These are phyloP conservation scores for Citrullus mucosospermus DNA, from an alignment of 306 rosid genomes.

Conservation along the genomic window DNA sequence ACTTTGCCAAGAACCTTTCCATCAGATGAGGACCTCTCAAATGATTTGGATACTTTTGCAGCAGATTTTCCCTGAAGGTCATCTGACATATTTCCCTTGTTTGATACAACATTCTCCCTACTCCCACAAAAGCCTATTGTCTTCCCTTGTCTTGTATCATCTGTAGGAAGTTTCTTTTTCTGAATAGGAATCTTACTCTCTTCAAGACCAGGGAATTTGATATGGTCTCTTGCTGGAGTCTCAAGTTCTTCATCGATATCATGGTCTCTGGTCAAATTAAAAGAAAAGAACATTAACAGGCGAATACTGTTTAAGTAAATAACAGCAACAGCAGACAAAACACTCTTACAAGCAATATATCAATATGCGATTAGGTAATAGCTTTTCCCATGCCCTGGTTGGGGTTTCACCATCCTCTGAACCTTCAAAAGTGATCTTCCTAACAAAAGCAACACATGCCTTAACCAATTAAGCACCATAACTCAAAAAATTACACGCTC, in stretches of 20 bases:
- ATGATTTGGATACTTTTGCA: constrained; percentile 18
- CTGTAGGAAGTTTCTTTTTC: constrained; percentile 12
- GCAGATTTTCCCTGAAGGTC: constrained; percentile 15
- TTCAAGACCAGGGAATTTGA: constrained; percentile 41
- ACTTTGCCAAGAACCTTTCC: constrained; percentile 19
- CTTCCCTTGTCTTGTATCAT: constrained; percentile 19
- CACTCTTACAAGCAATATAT: constrained; percentile 83
- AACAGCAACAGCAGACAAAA: background rate
- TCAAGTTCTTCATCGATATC: constrained; percentile 49
- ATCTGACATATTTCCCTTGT: constrained; percentile 21
- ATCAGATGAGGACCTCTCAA: constrained; percentile 19
- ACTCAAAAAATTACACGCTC: background rate
- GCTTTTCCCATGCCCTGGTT: constrained; percentile 69
- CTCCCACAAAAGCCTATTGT: constrained; percentile 11
- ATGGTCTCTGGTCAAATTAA: constrained; percentile 47
- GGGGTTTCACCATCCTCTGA: constrained; percentile 22
- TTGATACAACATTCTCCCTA: constrained; percentile 23
- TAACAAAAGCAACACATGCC: constrained; percentile 32
- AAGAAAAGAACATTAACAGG: constrained; percentile 8
- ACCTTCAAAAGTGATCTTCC: constrained; percentile 47
- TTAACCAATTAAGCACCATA: constrained; percentile 12
- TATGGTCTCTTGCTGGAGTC: constrained; percentile 73
- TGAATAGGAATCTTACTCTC: constrained; percentile 17
- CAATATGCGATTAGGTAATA: constrained; percentile 70
- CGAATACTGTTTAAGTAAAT: constrained; percentile 13